Base-by-base conservation (phyloP, 768 basidiomycete species). In the Boletus vinaceobasis region DNA sequence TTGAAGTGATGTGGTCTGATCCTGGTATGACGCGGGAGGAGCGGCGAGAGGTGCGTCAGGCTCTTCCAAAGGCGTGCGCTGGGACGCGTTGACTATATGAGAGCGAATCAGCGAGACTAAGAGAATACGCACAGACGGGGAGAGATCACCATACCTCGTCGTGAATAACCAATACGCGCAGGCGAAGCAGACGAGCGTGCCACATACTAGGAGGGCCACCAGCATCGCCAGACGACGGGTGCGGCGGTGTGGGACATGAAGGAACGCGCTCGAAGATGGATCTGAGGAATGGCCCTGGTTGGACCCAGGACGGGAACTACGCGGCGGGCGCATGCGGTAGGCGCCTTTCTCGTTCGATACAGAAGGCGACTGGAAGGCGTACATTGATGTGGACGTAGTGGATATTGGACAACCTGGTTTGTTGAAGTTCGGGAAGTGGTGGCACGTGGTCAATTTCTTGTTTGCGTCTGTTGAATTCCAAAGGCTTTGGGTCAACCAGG, bases 141-240 rank as follows among this genome's bases (percentile, higher is more conserved):
- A 43, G 58, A 17, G 58, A 56, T 62, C 57, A 53, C 67, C 77
- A 74, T 79, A 86, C 84, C 84, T 86, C 65, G 79, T 81, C 46
- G 76, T 75, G 62, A 80, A 83, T 40, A 88, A 74, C 73, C 85
- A 85, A 57, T 86, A 87, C 2, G 86, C 85, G 3, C 74, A 68
- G 38, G 72, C 77, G 60, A 88, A 87, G 62, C 78, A 85, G 36
- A 74, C 64, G 40, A 85, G 51, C 57, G 77, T 78, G 8, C 76
- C 77, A 29, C 79, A 68, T 43, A 74, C 68, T 43, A 87, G 75
- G 39, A 83, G 53, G 5, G 74, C 61, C 17, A 86, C 53, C 17
- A 84, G 64, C 36, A 77, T 62, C 17, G 79, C 73, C 59, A 81
- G 61, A 11, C 63, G 72, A 46, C 65, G 70, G 53, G 73, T 69